These are phyloP conservation scores for Cercospora sp. DNA, from an alignment of 2,329 filamentous ascomycete species.

Conservation along the genomic window DNA sequence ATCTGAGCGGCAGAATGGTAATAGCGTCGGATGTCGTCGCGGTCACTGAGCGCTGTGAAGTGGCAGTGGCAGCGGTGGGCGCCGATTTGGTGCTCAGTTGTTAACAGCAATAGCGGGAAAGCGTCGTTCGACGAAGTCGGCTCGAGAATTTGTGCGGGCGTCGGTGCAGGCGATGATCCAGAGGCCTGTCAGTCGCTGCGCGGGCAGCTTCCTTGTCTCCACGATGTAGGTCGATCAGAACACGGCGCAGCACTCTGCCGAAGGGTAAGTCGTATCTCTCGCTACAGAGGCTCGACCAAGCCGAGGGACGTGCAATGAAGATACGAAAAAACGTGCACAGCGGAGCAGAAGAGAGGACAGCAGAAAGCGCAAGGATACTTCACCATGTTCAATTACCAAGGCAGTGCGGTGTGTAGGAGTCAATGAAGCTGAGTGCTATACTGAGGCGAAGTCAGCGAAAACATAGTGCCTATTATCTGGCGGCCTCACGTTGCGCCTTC, in stretches of 20 bases:
- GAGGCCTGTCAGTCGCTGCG: neutral
- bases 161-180: neutral
- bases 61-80: neutral
- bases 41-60: neutral
- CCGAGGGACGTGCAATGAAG: neutral
- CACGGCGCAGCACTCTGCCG: neutral
- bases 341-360: neutral
- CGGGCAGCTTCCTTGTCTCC: neutral
- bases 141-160: neutral
- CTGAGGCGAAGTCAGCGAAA: slow-evolving; percentile 10
- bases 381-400: neutral
- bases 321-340: neutral
- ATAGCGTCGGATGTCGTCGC: neutral
- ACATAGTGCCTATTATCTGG: slow-evolving; percentile 10
- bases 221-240: neutral
- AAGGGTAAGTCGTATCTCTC: neutral
- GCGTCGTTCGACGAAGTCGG: neutral
- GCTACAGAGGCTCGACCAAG: neutral
- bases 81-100: neutral
- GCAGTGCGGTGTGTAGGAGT: neutral
- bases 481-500: neutral
- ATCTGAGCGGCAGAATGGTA: neutral
- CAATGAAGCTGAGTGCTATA: neutral
- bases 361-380: neutral
- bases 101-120: neutral